Conservation (phyloP, 495 filamentous ascomycete genomes). For the Neurospora sublineolata region DNA sequence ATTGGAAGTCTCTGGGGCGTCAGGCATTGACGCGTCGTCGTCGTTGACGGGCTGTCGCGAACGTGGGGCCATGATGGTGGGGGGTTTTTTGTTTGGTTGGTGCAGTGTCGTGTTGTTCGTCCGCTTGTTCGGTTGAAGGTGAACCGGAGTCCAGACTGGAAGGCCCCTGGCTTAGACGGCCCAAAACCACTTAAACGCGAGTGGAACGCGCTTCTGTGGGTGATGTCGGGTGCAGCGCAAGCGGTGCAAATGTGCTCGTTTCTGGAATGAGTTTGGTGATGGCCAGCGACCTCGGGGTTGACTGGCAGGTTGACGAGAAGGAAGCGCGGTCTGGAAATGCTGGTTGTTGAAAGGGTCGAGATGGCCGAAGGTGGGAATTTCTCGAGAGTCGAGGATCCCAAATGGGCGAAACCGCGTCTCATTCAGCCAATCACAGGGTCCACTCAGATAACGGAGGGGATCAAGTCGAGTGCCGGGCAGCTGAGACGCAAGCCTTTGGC, state of each 20-base stretch:
- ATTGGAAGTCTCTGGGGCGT: constrained; percentile 42
- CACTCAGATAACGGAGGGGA: constrained; percentile 11
- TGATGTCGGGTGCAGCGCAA: not conserved
- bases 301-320: constrained; percentile 4
- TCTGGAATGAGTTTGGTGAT: constrained; percentile 11
- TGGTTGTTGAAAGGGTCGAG: constrained; percentile 19
- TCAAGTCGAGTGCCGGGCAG: constrained; percentile 2
- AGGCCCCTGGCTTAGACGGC: constrained; percentile 6
- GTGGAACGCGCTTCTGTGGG: constrained; percentile 20
- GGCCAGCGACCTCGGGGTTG: constrained; percentile 13
- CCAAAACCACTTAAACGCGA: constrained; percentile 33
- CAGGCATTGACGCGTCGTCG: constrained; percentile 46
- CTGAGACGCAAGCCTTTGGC: not conserved
- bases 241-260: not conserved
- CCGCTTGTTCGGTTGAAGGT: constrained; percentile 4
- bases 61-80: constrained; percentile 47
- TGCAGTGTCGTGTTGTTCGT: not conserved
- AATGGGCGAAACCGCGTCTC: constrained; percentile 22
- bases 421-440: constrained; percentile 19
- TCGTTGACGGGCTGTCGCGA: constrained; percentile 36
- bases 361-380: constrained; percentile 22
- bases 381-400: constrained; percentile 19
- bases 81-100: not conserved
- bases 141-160: not conserved
- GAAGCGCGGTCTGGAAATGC: constrained; percentile 4